These are phyloP conservation scores for Verticillium alfalfae DNA, from an alignment of 2,329 filamentous ascomycete genomes.

Conservation along the genomic window DNA sequence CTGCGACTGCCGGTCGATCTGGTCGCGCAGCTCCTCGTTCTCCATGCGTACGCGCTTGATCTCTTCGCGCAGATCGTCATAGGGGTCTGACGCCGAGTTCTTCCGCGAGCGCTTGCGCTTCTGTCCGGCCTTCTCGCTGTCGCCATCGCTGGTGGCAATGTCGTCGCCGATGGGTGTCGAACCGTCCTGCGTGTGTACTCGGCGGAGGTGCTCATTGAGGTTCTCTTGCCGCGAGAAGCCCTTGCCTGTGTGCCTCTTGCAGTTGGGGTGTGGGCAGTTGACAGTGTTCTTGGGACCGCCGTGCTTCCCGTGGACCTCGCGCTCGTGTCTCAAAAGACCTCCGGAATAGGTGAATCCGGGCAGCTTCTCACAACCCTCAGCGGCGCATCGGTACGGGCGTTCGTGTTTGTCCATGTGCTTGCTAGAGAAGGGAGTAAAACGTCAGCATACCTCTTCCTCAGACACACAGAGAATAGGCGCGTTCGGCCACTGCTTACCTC, in stretches of 20 bases:
- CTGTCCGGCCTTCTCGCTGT: constrained; percentile 21
- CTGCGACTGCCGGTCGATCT: constrained; percentile 42
- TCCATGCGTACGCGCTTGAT: constrained; percentile 62
- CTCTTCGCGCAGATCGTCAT: constrained; percentile 55
- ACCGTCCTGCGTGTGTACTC: constrained; percentile 66
- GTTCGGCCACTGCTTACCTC: constrained; percentile 61
- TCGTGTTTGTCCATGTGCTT: constrained; percentile 99
- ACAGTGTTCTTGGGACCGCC: constrained; percentile 82
- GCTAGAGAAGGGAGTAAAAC: constrained; percentile 34
- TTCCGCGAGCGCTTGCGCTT: constrained; percentile 41
- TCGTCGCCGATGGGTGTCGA: constrained; percentile 25
- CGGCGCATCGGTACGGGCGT: constrained; percentile 80
- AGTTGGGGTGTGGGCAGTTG: constrained; percentile 79
- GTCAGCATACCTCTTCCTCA: constrained; percentile 14
- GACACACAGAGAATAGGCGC: not conserved
- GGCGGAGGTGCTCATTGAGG: constrained; percentile 83
- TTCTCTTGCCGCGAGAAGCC: constrained; percentile 94
- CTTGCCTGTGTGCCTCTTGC: constrained; percentile 82
- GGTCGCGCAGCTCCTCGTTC: constrained; percentile 51
- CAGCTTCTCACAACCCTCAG: constrained; percentile 81
- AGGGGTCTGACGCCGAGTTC: constrained; percentile 27
- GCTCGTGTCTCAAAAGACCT: constrained; percentile 81
- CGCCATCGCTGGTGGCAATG: constrained; percentile 38
- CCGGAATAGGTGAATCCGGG: constrained; percentile 94
- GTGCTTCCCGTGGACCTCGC: constrained; percentile 88